Conservation (phyloP, 345 rosid genomes). For the Salix purpurea region DNA sequence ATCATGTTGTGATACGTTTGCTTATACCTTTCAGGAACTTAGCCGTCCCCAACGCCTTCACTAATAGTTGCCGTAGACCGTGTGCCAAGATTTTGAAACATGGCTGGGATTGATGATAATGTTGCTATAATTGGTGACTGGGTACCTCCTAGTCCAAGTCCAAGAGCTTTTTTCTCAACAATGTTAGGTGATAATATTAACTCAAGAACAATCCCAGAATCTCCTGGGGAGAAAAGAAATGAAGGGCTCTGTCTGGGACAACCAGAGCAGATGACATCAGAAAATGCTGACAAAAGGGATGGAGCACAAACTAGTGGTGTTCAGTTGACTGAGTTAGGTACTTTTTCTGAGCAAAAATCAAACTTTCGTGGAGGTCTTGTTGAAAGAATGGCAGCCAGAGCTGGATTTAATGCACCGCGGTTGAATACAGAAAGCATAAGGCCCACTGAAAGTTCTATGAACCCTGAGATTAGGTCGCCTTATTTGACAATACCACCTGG, state of each 20-base stretch:
- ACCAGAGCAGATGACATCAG: constrained; percentile 22
- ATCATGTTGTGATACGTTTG: constrained; percentile 3
- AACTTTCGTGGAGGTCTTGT: constrained; percentile 37
- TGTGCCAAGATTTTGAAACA: constrained; percentile 23
- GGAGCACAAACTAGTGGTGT: constrained; percentile 21
- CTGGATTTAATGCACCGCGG: constrained; percentile 36
- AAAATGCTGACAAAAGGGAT: constrained; percentile 32
- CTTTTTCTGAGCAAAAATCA: constrained; percentile 38
- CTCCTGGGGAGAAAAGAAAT: constrained; percentile 27
- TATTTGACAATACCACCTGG: constrained; percentile 32
- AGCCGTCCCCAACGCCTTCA: constrained; percentile 9
- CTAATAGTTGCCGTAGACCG: constrained; percentile 12
- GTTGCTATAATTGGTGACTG: constrained; percentile 78
- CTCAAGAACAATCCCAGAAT: constrained; percentile 38
- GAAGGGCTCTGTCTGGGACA: constrained; percentile 35
- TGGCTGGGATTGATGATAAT: constrained; percentile 71
- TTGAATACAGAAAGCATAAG: constrained; percentile 31
- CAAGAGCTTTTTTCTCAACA: constrained; percentile 50
- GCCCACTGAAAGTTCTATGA: constrained; percentile 17
- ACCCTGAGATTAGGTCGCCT: constrained; percentile 26
- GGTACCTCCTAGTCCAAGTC: constrained; percentile 70
- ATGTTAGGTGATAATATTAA: constrained; percentile 44
- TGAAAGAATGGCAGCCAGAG: constrained; percentile 36
- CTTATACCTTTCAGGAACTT: constrained; percentile 35
- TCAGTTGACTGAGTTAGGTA: constrained; percentile 26